phyloP scores from a whole-genome alignment of 768 basidiomycete genomes.

The Coprinellus micaceus region DNA sequence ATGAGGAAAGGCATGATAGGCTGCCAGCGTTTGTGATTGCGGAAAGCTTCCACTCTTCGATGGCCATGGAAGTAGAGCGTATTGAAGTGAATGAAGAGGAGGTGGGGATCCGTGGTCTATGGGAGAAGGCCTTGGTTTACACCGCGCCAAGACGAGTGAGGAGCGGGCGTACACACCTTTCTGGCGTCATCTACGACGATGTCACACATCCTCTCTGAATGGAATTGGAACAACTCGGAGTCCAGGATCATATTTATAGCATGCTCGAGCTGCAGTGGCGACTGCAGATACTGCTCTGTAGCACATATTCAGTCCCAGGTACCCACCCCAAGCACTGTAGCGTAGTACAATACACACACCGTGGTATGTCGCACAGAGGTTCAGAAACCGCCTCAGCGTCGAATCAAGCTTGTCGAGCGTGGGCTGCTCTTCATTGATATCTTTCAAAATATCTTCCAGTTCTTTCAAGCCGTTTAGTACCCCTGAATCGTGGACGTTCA shows the following conservation, averaged over 20 bases:
- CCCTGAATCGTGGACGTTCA: not conserved
- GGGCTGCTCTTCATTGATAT: conserved; percentile 58
- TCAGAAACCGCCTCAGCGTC: conserved; percentile 69
- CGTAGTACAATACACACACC: conserved; percentile 44
- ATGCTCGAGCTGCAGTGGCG: conserved; percentile 78
- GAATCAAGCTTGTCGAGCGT: conserved; percentile 77
- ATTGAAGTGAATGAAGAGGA: conserved; percentile 73
- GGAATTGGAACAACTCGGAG: conserved; percentile 86
- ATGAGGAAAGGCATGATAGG: conserved; percentile 77
- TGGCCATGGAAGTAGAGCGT: conserved; percentile 75
- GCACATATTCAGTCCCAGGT: conserved; percentile 8
- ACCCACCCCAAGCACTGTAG: not conserved
- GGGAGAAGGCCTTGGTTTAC: conserved; percentile 6
- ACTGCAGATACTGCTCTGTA: conserved; percentile 79
- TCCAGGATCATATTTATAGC: conserved; percentile 73
- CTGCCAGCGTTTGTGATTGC: conserved; percentile 80
- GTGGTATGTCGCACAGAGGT: conserved; percentile 82
- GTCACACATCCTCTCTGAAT: conserved; percentile 90
- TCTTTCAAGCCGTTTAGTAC: conserved; percentile 50
- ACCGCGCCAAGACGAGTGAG: conserved; percentile 9
- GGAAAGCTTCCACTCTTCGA: conserved; percentile 64
- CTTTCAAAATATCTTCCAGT: conserved; percentile 74
- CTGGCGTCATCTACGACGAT: conserved; percentile 66
- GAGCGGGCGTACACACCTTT: conserved; percentile 42
- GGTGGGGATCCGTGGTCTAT: conserved; percentile 83